Conservation (phyloP, 306 rosid genomes). For the Heteromeles arbutifolia region DNA sequence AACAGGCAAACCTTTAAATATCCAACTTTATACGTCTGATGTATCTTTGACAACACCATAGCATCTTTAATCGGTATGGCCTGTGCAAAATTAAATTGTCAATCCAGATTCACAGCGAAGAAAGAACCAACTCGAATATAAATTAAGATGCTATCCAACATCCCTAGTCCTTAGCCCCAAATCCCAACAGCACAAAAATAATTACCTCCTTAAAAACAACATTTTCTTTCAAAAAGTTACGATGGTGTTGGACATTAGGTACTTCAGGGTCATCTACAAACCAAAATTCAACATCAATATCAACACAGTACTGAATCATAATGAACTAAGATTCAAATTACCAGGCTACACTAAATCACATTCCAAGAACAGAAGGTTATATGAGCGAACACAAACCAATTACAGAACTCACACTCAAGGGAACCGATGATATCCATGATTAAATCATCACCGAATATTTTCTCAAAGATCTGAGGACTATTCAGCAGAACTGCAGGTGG, state of each 20-base stretch:
- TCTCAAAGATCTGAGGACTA: conserved; percentile 77
- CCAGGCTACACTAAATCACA: background rate
- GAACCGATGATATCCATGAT: conserved; percentile 85
- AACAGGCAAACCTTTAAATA: conserved; percentile 68
- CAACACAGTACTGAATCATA: conserved; percentile 1
- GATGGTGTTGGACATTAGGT: conserved; percentile 59
- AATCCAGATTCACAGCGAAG: background rate
- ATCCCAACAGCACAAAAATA: conserved; percentile 2
- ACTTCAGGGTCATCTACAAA: conserved; percentile 86
- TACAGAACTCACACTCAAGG: conserved; percentile 75
- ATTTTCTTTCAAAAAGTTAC: conserved; percentile 76
- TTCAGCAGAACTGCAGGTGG: conserved; percentile 73
- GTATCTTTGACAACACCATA: conserved; percentile 78
- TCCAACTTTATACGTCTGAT: conserved; percentile 93
- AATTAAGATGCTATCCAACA: conserved; percentile 3
- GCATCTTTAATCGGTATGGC: conserved; percentile 88
- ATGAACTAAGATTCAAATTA: conserved; percentile 10
- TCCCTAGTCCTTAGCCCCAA: conserved; percentile 1
- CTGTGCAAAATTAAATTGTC: conserved; percentile 32
- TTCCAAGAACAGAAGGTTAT: background rate
- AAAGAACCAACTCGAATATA: background rate
- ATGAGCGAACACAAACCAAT: conserved; percentile 1
- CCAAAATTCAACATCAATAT: conserved; percentile 14
- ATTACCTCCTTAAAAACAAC: conserved; percentile 93
- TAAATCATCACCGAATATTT: conserved; percentile 70